Base-by-base conservation (phyloP, 805 yeast genomes). In the Zygosaccharomyces bailii region DNA sequence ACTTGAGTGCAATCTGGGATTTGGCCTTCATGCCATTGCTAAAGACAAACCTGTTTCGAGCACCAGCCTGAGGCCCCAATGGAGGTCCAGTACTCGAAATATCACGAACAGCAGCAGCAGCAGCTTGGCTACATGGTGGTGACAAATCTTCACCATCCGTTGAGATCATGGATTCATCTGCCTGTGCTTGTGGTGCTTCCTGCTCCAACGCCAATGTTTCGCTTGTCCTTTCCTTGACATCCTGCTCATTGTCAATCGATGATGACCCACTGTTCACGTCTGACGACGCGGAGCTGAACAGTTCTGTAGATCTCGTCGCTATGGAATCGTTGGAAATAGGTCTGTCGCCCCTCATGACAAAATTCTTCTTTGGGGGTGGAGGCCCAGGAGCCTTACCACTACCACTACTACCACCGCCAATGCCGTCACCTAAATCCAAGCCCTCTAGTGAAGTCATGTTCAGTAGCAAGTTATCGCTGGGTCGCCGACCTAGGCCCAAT, bases 261-360 rank as follows among this genome's bases (percentile, higher is more conserved):
- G 66, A 61, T 19, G 51, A 46, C 16, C 59, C 53, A 1, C 64
- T 57, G 34, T 53, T 50, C 11, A 52, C 44, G 21, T 57, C 63
- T 6, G 62, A 52, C 1, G 65, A 56, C 18, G 55, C 55, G 1
- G 64, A 56, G 5, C 65, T 60, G 34, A 61, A 61, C 9, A 61
- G 34, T 19, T 57, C 65, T 4, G 62, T 52, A 9, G 61, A 52
- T 17, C 53, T 51, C 14, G 66, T 61, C 10, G 56, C 54, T 2
- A 60, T 61, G 5, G 66, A 61, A 31, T 59, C 65, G 32, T 60
- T 56, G 4, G 66, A 61, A n/a, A 59, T 51, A 2, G 66, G 66
- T 23, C 66, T 47, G 24, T 60, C 61, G 27, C 33, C 42, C 24
- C 40, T 43, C 10, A 42, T 32, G 11, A 49, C 32, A 29, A 54